Evolutionary conservation across 192 early-diverging fungal species (phyloP).

Genomic region (Linnemannia zychae): DNA sequence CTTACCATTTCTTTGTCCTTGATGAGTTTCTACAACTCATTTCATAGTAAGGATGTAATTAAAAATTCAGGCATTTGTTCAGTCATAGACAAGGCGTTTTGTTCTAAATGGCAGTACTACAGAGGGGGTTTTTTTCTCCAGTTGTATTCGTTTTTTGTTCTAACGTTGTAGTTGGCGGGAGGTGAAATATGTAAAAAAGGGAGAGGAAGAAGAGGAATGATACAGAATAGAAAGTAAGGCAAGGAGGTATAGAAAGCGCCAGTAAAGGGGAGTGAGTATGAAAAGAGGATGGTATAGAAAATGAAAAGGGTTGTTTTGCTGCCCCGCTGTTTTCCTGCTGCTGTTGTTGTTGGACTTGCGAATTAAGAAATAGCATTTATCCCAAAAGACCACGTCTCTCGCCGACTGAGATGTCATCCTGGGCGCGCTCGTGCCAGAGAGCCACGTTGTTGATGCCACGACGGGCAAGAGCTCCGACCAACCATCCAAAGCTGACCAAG

Average conservation of each 20-base stretch:
- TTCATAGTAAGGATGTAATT: neutral
- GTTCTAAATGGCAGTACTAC: too few species aligned
- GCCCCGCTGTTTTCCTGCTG: too few species aligned
- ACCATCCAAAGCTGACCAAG: slow-evolving; percentile 46
- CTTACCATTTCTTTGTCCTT: too few species aligned
- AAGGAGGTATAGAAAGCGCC: neutral
- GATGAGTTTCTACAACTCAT: neutral
- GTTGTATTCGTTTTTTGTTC: slow-evolving; percentile 1
- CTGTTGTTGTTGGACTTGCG: too few species aligned
- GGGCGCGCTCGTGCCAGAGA: slow-evolving; percentile 25
- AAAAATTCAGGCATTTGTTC: neutral
- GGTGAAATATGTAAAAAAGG: neutral
- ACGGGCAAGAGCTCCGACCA: slow-evolving; percentile 40
- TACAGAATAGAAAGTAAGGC: neutral
- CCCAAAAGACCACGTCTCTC: slow-evolving; percentile 49
- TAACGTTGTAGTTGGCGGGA: neutral
- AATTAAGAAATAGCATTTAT: too few species aligned
- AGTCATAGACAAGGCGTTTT: too few species aligned
- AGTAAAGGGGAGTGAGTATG: neutral
- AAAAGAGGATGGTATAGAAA: neutral
- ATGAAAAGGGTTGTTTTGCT: neutral
- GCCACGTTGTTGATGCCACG: slow-evolving; percentile 29
- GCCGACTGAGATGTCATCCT: slow-evolving; percentile 26
- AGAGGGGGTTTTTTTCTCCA: neutral
- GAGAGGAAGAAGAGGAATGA: neutral